These are phyloP conservation scores for Volvox reticuliferus DNA, from an alignment of 139 green algal species.

Conservation along the genomic window DNA sequence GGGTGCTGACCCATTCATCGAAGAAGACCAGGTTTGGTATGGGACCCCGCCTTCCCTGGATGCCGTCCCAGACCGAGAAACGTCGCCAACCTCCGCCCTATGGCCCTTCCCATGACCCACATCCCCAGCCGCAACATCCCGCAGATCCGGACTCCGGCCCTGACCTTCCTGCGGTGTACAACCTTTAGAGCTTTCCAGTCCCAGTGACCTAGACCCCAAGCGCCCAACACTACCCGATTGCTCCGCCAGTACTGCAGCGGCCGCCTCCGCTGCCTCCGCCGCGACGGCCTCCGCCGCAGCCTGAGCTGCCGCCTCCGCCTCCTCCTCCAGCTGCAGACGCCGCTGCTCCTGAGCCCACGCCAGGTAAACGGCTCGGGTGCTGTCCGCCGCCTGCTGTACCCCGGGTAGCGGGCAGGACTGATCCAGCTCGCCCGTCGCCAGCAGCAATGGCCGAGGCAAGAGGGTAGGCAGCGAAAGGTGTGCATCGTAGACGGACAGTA, in stretches of 20 bases:
- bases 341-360: constrained; percentile 17
- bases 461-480: constrained; percentile 62
- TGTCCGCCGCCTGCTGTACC: background rate
- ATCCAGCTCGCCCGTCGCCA: constrained; percentile 70
- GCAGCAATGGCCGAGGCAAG: constrained; percentile 70
- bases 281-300: background rate
- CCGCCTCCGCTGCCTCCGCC: background rate
- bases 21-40: too few relatives aligned
- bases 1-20: background rate
- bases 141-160: background rate
- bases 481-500: constrained; percentile 66
- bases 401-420: constrained; percentile 55
- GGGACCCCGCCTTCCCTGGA: too few relatives aligned
- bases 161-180: background rate
- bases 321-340: background rate
- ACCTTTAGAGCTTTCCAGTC: background rate
- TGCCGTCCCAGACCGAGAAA: too few relatives aligned
- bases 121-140: too few relatives aligned
- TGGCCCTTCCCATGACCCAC: too few relatives aligned
- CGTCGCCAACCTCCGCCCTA: too few relatives aligned
- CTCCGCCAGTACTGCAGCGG: background rate
- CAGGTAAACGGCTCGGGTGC: background rate
- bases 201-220: background rate
- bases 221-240: too few relatives aligned
- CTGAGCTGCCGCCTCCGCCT: background rate